Conservation (phyloP, 1,139 yeast species). For the Pichia norvegensis region DNA sequence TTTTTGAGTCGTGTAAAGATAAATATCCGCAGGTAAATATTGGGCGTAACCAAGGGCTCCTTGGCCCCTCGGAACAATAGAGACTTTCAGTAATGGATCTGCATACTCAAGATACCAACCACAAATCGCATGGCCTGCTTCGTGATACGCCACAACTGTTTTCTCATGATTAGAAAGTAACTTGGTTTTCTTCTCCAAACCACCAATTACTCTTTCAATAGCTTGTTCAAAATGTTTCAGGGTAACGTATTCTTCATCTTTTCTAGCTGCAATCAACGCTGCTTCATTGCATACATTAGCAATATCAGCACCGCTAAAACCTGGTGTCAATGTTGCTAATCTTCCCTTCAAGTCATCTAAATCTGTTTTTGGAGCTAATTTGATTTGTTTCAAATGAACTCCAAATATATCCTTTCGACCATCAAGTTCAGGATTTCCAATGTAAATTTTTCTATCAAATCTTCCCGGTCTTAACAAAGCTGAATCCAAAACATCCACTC, state of each 20-base stretch:
- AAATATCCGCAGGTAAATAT: conserved; percentile 90
- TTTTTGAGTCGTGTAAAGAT: conserved; percentile 70
- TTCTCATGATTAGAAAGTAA: conserved; percentile 79
- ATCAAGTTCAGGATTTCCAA: conserved; percentile 86
- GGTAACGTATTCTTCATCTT: conserved; percentile 57
- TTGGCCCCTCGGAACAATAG: conserved; percentile 93
- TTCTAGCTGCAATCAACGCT: conserved; percentile 91
- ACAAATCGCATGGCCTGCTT: conserved; percentile 97
- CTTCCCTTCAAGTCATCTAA: conserved; percentile 64
- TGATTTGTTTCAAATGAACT: conserved; percentile 71
- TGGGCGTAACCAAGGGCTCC: conserved; percentile 98
- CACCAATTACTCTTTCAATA: conserved; percentile 95
- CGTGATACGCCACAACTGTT: conserved; percentile 89
- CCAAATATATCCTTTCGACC: conserved; percentile 89
- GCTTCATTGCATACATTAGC: conserved; percentile 97
- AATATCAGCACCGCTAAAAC: conserved; percentile 96
- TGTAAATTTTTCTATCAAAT: conserved; percentile 86
- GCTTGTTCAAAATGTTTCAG: conserved; percentile 87
- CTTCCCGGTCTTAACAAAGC: conserved; percentile 96
- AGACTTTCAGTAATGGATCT: conserved; percentile 88
- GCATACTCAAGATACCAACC: conserved; percentile 92
- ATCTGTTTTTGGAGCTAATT: conserved; percentile 37
- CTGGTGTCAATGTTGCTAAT: conserved; percentile 93
- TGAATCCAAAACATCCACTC: conserved; percentile 86
- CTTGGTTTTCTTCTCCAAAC: conserved; percentile 84